phyloP scores from a whole-genome alignment of 192 early-diverging fungal species.

The Coemansia sp. region DNA sequence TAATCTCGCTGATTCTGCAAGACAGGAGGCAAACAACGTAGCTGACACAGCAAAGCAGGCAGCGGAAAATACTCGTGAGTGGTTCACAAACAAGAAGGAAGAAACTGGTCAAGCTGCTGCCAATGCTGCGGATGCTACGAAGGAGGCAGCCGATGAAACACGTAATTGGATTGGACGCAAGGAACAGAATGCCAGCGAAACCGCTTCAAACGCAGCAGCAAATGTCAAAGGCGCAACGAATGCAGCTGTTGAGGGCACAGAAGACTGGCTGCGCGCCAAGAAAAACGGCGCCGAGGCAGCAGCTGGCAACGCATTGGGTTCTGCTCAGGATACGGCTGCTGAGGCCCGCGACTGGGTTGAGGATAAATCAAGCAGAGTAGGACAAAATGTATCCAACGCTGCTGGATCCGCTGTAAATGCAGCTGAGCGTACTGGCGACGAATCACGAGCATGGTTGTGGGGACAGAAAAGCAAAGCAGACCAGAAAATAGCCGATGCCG shows the following conservation, averaged over 20 bases:
- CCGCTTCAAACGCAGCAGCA: constrained; percentile 1
- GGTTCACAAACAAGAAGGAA: constrained; percentile 10
- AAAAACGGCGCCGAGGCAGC: constrained; percentile 5
- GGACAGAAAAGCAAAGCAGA: constrained; percentile 16
- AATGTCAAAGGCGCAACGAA: neutral
- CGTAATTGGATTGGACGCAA: constrained; percentile 18
- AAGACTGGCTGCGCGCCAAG: constrained; percentile 6
- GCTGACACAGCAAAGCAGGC: constrained; percentile 15
- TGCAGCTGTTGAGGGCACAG: constrained; percentile 2
- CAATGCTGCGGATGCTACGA: constrained; percentile 14
- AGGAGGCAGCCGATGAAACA: constrained; percentile 12
- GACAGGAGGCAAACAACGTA: constrained; percentile 8
- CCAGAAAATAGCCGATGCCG: constrained; percentile 19
- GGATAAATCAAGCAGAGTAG: neutral
- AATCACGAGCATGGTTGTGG: constrained; percentile 21
- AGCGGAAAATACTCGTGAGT: constrained; percentile 14
- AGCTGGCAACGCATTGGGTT: constrained; percentile 4
- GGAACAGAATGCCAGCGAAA: constrained; percentile 11
- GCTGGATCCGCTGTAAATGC: neutral
- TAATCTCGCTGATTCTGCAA: constrained; percentile 14
- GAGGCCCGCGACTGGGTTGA: constrained; percentile 4
- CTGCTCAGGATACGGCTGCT: neutral
- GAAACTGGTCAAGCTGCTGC: constrained; percentile 1
- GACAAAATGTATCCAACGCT: neutral
- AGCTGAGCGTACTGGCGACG: constrained; percentile 7